Evolutionary conservation across 2,329 filamentous ascomycete species (phyloP), one percentile per base, ranked within the genome.

Genomic region (Leptographium procerum): DNA sequence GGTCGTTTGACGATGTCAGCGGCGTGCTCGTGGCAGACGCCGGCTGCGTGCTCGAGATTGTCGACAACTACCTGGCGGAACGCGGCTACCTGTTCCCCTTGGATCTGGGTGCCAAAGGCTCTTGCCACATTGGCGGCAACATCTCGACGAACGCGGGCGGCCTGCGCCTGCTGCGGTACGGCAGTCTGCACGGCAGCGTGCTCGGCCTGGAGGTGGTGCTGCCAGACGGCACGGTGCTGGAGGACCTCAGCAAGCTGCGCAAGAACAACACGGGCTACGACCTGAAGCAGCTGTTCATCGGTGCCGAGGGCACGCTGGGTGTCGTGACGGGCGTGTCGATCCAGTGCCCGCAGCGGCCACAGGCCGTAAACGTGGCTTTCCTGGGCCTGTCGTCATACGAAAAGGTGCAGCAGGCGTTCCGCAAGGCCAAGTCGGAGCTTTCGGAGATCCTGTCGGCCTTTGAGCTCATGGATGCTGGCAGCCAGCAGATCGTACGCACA

Each of bases 181-280:
- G 94, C 56, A 96, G 89, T 71, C 77, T 99, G 63, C 94, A 99
- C 72, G 94, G 94, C 26, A 96, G 81, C 59, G 90, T 97, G 1
- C 79, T 99, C 19, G 94, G 94, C 29, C 79, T 99, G 56, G 92
- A 99, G 75, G 94, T 88, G 24, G 95, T 99, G 10, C 78, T 99
- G 47, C 89, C 94, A 1, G 89, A 99, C 69, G 94, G 94, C 57
- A 96, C 91, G 8, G 82, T 99, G 65, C 80, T 99, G 52, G 85
- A 97, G 66, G 91, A 96, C 66, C 83, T 99, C 34, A 87, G 84
- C 65, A 91, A 83, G 60, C 78, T 99, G 59, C 85, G 94, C 64
- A 99, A 99, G 79, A 97, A 99, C 79, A 99, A 99, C 76, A 99
- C 94, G 2, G 94, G 94, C 31, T 99, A 97, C 73, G 95, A 99